Base-by-base conservation (phyloP, 2,329 filamentous ascomycete species). In the Hymenoscyphus linearis region DNA sequence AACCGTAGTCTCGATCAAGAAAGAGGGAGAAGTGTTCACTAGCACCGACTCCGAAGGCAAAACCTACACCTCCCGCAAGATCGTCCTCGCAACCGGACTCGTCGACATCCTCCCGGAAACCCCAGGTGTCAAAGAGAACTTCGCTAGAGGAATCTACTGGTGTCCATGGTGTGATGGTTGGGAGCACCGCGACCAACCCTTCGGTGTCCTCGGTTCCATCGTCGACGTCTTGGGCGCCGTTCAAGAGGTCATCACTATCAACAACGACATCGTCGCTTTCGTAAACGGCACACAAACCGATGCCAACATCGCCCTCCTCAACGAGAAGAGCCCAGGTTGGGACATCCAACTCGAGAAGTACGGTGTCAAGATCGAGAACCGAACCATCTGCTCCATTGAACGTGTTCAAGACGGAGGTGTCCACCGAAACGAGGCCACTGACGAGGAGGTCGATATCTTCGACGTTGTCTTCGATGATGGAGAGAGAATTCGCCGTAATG, bases 111-210 rank as follows among this genome's bases (percentile, higher is more conserved):
- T 80, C 27, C 80, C 80, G 0, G 74, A 79, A 14, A 79, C 82
- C 0, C 83, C 84, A 0, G 84, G 85, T 0, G 59, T 86, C 0
- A 35, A 65, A 7, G 80, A 84, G 59, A 80, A 78, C 67, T 87
- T 81, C 78, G 83, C 82, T 55, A 77, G 81, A 62, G 85, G 84
- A 5, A 79, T 86, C 57, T 86, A 75, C 73, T 86, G 84, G 82
- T 87, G 84, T 59, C 83, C 83, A 0, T 87, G 84, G 84, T 87
- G 84, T 64, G 84, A 87, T 67, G 84, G 84, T 13, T 77, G 81
- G 64, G 84, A 87, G 72, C 83, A 86, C 69, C 80, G 79, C 0
- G 82, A 85, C 67, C 83, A 86, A 63, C 62, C 77, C 0, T 76
- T 87, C 1, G 83, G 84, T 1, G 75, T 87, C 36, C 69, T 87